Conservation (phyloP, 208 protist species). For the Leishmania arabica region DNA sequence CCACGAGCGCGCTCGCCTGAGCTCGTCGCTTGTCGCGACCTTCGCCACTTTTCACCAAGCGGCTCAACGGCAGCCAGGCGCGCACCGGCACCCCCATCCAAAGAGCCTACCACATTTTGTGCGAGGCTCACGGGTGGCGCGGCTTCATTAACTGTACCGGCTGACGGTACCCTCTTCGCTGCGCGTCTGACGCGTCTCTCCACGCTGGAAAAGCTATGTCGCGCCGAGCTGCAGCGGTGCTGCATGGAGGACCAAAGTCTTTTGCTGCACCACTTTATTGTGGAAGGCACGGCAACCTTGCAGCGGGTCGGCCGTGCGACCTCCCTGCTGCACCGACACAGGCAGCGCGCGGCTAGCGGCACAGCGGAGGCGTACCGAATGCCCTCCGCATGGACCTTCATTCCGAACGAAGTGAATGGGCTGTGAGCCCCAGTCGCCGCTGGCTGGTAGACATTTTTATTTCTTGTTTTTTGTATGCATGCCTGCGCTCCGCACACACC, state of each 20-base stretch:
- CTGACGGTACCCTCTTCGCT: constrained; percentile 10
- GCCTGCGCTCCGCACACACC: neutral
- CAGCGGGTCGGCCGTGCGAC: constrained; percentile 2
- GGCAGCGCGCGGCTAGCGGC: neutral
- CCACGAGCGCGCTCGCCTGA: neutral
- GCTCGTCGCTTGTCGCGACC: neutral
- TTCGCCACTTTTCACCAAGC: neutral
- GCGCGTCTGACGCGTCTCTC: constrained; percentile 21
- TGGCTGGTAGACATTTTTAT: neutral
- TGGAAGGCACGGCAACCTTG: constrained; percentile 33
- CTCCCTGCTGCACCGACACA: neutral
- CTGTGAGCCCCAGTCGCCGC: neutral
- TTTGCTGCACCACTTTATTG: constrained; percentile 35
- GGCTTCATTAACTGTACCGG: too few species aligned
- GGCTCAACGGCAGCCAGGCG: too few species aligned
- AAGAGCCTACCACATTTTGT: neutral
- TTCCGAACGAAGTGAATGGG: constrained; percentile 24
- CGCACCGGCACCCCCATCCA: neutral
- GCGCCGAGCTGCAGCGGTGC: constrained; percentile 33
- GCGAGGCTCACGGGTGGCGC: neutral
- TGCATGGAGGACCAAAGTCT: constrained; percentile 36
- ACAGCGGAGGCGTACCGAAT: neutral
- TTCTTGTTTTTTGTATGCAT: neutral
- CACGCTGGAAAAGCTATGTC: constrained; percentile 33
- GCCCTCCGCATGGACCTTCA: constrained; percentile 18